Evolutionary conservation across 2,329 filamentous ascomycete species (phyloP).

Genomic region (Pleomassaria siparia): DNA sequence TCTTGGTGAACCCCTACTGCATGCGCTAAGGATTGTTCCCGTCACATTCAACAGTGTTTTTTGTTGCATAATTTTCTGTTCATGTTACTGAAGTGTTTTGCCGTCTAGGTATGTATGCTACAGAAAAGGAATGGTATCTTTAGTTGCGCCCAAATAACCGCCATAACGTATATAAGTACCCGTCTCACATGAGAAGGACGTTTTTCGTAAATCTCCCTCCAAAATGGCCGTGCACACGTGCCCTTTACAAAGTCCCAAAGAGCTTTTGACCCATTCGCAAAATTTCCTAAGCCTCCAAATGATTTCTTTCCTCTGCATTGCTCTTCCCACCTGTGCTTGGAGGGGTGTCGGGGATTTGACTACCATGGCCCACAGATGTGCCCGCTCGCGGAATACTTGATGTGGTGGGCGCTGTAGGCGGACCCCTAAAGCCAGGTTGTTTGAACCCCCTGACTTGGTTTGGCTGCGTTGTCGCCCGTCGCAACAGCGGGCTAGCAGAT

Average conservation of each 20-base stretch:
- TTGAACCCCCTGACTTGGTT: slow-evolving; percentile 17
- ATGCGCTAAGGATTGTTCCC: no score
- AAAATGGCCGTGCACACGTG: no score
- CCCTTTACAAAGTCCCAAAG: neutral
- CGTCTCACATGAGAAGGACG: neutral
- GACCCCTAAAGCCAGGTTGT: slow-evolving; percentile 24
- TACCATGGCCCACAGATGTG: slow-evolving; percentile 12
- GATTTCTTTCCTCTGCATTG: neutral
- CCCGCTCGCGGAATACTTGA: slow-evolving; percentile 21
- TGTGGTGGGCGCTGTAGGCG: slow-evolving; percentile 22
- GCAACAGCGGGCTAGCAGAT: slow-evolving; percentile 37
- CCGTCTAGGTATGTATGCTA: no score
- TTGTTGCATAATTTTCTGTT: no score
- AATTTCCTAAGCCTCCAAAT: neutral
- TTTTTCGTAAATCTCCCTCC: no score
- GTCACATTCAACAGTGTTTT: no score
- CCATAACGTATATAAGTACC: neutral
- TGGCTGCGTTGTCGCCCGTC: slow-evolving; percentile 36
- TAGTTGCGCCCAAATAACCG: neutral
- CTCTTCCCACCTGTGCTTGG: slow-evolving; percentile 25
- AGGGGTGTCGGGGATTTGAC: slow-evolving; percentile 28
- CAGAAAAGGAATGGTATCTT: slow-evolving; percentile 6
- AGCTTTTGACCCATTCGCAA: neutral
- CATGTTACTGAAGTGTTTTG: neutral
- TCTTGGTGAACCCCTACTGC: no score